phyloP scores from a whole-genome alignment of 257 asterid species.

The Phtheirospermum japonicum region DNA sequence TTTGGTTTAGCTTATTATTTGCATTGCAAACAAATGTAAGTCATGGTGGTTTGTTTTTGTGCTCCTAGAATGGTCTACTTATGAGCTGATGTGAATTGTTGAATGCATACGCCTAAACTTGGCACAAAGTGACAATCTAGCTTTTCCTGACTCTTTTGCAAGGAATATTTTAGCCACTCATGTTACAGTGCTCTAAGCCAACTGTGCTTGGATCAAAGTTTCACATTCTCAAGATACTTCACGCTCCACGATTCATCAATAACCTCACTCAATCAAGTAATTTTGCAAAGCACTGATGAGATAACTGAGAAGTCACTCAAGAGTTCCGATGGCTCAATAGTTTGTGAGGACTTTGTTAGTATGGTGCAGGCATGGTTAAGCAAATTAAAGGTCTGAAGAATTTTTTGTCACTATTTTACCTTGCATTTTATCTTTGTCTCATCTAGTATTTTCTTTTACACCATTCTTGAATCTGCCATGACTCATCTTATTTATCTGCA shows the following conservation, averaged over 20 bases:
- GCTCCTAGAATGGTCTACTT: constrained; percentile 18
- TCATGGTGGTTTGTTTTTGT: constrained; percentile 17
- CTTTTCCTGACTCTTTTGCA: not conserved
- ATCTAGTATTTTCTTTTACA: not conserved
- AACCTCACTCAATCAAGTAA: constrained; percentile 28
- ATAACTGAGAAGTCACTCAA: constrained; percentile 71
- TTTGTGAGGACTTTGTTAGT: constrained; percentile 79
- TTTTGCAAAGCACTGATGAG: constrained; percentile 82
- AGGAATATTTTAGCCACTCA: constrained; percentile 5
- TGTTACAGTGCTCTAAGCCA: not conserved
- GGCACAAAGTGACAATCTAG: constrained; percentile 12
- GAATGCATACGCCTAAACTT: constrained; percentile 16
- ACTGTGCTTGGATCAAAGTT: not conserved
- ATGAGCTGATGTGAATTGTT: constrained; percentile 4
- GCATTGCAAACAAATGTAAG: not conserved
- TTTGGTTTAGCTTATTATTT: too few relatives aligned
- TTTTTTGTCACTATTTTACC: constrained; percentile 21
- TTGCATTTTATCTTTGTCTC: constrained; percentile 8
- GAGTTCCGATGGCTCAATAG: constrained; percentile 60
- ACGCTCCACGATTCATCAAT: not conserved
- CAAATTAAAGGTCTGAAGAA: constrained; percentile 65
- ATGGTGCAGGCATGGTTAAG: constrained; percentile 67
- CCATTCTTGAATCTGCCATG: constrained; percentile 8
- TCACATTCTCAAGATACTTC: not conserved
- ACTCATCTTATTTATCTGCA: constrained; percentile 12